Percentiles rank a stretch among this genome's conserved stretches.
Conservation (phyloP, 352 stramenopile species). For the Phytophthora podocarpi region DNA sequence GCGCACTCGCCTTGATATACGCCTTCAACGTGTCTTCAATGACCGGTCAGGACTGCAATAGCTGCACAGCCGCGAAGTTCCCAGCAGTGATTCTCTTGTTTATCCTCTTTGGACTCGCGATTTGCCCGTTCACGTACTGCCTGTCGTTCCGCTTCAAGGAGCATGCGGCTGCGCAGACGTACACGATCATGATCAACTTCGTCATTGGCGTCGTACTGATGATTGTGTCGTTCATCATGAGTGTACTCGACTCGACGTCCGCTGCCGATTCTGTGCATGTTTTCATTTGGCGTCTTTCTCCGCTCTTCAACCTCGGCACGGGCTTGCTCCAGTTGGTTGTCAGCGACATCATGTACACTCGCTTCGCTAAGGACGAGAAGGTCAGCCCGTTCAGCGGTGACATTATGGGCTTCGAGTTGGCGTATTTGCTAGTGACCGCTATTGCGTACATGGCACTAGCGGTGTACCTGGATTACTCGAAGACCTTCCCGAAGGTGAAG, state of each 20-base stretch:
- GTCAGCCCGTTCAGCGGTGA: conserved; percentile 61
- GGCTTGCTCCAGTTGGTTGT: conserved; percentile 47
- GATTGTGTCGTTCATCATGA: conserved; percentile 59
- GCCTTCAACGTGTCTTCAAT: no score
- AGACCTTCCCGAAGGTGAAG: no score
- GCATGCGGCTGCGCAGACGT: conserved; percentile 67
- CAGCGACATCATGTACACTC: conserved; percentile 39
- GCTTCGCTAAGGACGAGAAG: conserved; percentile 37
- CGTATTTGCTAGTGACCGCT: conserved; percentile 47
- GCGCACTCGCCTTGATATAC: conserved; percentile 50
- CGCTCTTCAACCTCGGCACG: conserved; percentile 59
- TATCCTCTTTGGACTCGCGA: conserved; percentile 60
- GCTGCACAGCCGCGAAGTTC: conserved; percentile 53
- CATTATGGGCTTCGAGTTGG: conserved; percentile 65
- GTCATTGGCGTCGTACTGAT: conserved; percentile 65
- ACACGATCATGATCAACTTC: conserved; percentile 79
- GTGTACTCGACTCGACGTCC: conserved; percentile 52
- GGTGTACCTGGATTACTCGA: conserved; percentile 56
- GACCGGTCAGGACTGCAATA: conserved; percentile 57
- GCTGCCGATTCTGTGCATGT: conserved; percentile 53
- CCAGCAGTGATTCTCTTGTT: conserved; percentile 60
- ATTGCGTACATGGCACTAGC: conserved; percentile 45
- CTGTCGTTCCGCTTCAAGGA: conserved; percentile 73
- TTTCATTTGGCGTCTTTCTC: conserved; percentile 75
- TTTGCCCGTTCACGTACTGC: conserved; percentile 73